These are phyloP conservation scores for Vararia minispora DNA, from an alignment of 768 basidiomycete species.

Conservation along the genomic window DNA sequence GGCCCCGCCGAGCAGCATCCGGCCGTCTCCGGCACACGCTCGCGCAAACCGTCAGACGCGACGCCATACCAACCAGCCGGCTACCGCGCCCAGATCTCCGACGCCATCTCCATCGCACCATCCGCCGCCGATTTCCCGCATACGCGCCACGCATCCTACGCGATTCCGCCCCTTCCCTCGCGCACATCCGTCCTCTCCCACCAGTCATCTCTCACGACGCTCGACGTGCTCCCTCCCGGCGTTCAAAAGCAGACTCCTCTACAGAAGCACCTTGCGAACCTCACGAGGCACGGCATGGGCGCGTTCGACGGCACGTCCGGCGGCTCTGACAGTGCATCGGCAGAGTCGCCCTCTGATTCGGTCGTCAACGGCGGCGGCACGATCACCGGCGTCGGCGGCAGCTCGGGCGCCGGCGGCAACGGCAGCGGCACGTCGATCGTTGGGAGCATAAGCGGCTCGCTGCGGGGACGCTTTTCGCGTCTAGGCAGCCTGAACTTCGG, in stretches of 20 bases:
- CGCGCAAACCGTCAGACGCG: slow-evolving; percentile 3
- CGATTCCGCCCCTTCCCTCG: slow-evolving; percentile 43
- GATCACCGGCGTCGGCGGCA: slow-evolving; percentile 55
- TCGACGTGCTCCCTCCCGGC: background rate
- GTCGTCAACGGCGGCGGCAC: too few relatives aligned
- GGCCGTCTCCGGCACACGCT: slow-evolving; percentile 9
- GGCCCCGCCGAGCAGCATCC: slow-evolving; percentile 33
- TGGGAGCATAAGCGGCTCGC: slow-evolving; percentile 50
- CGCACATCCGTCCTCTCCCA: slow-evolving; percentile 34
- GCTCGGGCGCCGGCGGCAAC: slow-evolving; percentile 20
- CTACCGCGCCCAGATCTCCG: slow-evolving; percentile 6
- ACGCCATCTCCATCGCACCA: slow-evolving; percentile 33
- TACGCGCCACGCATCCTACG: slow-evolving; percentile 24
- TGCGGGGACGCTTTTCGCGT: slow-evolving; percentile 65
- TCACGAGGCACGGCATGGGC: slow-evolving; percentile 75
- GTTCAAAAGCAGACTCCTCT: slow-evolving; percentile 57
- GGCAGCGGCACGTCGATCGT: slow-evolving; percentile 47
- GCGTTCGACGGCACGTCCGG: slow-evolving; percentile 40
- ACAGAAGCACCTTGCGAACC: slow-evolving; percentile 70
- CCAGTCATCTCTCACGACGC: slow-evolving; percentile 24
- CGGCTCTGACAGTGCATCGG: slow-evolving; percentile 48
- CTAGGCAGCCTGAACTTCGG: slow-evolving; percentile 69
- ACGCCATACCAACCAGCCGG: slow-evolving; percentile 5
- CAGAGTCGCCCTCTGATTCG: slow-evolving; percentile 63
- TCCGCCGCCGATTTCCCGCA: slow-evolving; percentile 15